Conservation (phyloP, 2,329 filamentous ascomycete species). For the Beauveria asiatica region DNA sequence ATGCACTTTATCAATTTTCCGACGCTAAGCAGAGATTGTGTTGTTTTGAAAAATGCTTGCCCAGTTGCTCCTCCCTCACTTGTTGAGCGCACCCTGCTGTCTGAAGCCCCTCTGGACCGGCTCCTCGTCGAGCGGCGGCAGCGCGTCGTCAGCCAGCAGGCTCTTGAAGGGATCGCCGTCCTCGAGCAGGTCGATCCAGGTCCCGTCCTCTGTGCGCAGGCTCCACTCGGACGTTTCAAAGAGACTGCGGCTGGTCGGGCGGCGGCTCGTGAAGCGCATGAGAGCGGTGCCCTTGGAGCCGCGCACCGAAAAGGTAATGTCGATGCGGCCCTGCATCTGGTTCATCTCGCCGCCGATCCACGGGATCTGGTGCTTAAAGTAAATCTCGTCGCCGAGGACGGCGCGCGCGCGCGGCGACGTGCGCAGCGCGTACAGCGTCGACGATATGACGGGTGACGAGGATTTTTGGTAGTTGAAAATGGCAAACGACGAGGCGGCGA, state of each 20-base stretch:
- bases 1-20: background rate
- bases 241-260: constrained; percentile 50
- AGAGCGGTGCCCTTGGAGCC: constrained; percentile 62
- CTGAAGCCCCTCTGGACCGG: constrained; percentile 41
- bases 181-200: constrained; percentile 64
- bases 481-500: constrained; percentile 63
- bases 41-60: background rate
- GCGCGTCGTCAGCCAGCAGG: constrained; percentile 33
- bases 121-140: constrained; percentile 23
- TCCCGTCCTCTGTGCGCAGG: constrained; percentile 56
- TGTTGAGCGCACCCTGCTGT: constrained; percentile 33
- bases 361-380: constrained; percentile 69
- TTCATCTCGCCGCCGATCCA: constrained; percentile 87
- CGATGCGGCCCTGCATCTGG: constrained; percentile 82
- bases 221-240: constrained; percentile 93
- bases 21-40: constrained; percentile 9
- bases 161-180: constrained; percentile 59
- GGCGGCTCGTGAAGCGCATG: constrained; percentile 73
- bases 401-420: constrained; percentile 67
- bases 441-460: constrained; percentile 76
- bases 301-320: constrained; percentile 80
- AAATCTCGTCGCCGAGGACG: constrained; percentile 77
- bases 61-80: constrained; percentile 20
- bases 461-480: constrained; percentile 99
- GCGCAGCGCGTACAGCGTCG: constrained; percentile 84